Evolutionary conservation across 306 rosid genomes (phyloP), one percentile per base, ranked within the genome.

Genomic region (Corylus heterophylla): DNA sequence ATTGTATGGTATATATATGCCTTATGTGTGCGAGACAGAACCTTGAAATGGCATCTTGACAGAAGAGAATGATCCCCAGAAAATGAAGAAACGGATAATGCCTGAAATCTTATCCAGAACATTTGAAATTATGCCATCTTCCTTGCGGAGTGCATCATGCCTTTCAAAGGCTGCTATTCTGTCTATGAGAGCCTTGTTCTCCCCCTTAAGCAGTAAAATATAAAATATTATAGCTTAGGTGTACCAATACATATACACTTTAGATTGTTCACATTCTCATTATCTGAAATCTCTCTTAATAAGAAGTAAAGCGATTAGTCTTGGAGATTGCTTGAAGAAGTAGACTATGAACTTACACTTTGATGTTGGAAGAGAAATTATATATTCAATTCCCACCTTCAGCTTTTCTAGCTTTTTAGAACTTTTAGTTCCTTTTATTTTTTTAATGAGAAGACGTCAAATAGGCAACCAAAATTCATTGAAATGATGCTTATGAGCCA

Each of bases 121-220:
- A 79, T 54, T 79, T 56, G 74, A 87, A 73, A 73, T 73, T 31
- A 56, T 54, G 31, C 75, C 83, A 8, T 73, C 74, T 37, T 67
- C 82, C 76, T 78, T 68, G 76, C 16, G 39, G 17, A 54, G 72
- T 13, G 78, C 76, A n/a, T 47, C 82, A 56, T 49, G 76, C 27
- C 80, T 83, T 51, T 71, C 55, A 39, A 85, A 71, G 31, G 83
- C 83, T 71, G 78, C 77, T 79, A 88, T 25, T 86, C 80, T 83
- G 80, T 69, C 84, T 83, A 74, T 85, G 88, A 93, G 97, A 74
- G 77, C 83, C 81, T 27, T 37, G 51, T 91, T 93, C 88, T 90
- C 91, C 55, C 17, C 82, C 84, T 86, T 79, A 54, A 91, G 92
- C 98, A 89, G 97, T 29, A 78, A 79, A 71, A 76, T 6, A 1